Conservation (phyloP, 192 early-diverging fungal species). For the Coemansia furcata region DNA sequence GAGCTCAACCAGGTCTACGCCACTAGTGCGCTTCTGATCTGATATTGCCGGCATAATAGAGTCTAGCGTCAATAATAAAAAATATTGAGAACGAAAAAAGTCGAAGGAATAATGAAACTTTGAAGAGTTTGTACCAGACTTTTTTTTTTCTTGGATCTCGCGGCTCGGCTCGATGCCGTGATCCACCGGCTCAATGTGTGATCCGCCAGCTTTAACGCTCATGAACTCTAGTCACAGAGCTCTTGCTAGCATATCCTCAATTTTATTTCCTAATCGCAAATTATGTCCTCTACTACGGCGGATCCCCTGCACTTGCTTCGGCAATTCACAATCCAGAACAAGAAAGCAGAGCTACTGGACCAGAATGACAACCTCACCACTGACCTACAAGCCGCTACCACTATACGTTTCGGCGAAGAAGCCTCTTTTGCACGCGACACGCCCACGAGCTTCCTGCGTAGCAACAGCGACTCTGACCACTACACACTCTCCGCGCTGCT, state of each 20-base stretch:
- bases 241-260: no score
- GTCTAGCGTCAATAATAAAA: neutral
- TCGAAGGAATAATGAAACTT: neutral
- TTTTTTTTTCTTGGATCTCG: constrained; percentile 12
- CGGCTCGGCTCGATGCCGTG: neutral
- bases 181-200: neutral
- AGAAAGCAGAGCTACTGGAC: constrained; percentile 54
- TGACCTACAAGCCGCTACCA: constrained; percentile 49
- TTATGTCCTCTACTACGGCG: constrained; percentile 1
- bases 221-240: no score
- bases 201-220: no score
- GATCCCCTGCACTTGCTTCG: constrained; percentile 62
- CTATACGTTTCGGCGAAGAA: constrained; percentile 56
- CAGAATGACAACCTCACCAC: constrained; percentile 35
- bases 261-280: neutral
- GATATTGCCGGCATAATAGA: constrained; percentile 2
- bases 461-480: constrained; percentile 56
- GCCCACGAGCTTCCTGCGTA: constrained; percentile 57
- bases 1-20: constrained; percentile 31
- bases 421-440: constrained; percentile 59
- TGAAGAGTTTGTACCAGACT: neutral
- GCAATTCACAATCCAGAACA: constrained; percentile 58
- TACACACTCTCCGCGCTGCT: constrained; percentile 74
- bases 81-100: neutral
- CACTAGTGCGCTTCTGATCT: neutral